Evolutionary conservation across 371 early-diverging fungal species (phyloP), one percentile per base, ranked within the genome.

Genomic region (Parasitella parasitica): DNA sequence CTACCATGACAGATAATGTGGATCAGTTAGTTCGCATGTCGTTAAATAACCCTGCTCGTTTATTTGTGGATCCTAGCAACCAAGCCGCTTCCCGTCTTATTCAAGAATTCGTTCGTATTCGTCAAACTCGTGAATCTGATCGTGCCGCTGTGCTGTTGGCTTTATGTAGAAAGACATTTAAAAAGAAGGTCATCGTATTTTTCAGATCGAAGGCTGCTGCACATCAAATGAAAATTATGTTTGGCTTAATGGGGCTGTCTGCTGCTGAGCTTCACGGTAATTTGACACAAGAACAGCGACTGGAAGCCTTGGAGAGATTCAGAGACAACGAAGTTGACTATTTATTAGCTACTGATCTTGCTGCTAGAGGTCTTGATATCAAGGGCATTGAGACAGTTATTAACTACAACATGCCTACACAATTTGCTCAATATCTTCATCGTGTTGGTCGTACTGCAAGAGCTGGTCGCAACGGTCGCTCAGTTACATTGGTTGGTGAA

Each of bases 1-100:
- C 99, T 15, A 99, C 99, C n/a, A 99, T 99, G 99, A 99, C 99
- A 3, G 97, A 96, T 72, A 97, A 98, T 67, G 97, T 97, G 28
- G 96, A 97, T 72, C 89, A 97, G 67, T 83, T 99, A 54, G 89
- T 97, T 49, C 91, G 95, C 38, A 86, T 98, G 75, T 97, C 97
- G 0, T 82, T 98, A 53, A 87, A 92, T 54, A 78, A 89, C 18
- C 99, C 98, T 28, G 92, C 94, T 4, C 86, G 95, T 36, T 82
- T 97, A n/a, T 94, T 94, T 72, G 86, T 97, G 24, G 95, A 98
- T 72, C 72, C 85, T 24, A 82, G 77, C 32, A 92, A 90, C 18
- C 78, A 93, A 15, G 87, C 96, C 1, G 91, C 96, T 15, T 76
- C 81, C 20, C 82, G 88, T 30, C 81, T 99, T 38, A 73, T 88